Evolutionary conservation across 1,284 basidiomycete species (phyloP).

Genomic region (Sutorius eximius): DNA sequence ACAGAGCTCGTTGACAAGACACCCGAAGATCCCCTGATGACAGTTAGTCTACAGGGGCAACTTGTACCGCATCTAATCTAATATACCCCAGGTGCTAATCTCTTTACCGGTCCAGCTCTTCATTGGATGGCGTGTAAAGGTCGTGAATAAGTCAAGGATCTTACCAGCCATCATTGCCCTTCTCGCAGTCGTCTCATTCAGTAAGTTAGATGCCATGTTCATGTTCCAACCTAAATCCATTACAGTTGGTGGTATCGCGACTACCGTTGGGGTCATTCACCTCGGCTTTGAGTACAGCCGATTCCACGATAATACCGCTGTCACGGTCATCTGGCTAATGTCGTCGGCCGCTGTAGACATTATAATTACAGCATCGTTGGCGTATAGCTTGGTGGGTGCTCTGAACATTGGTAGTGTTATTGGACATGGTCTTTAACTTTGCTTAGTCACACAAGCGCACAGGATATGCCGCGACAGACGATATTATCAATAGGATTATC

Average conservation of each 20-base stretch:
- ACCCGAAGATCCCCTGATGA: not conserved
- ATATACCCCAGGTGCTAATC: not conserved
- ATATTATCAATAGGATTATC: constrained; percentile 18
- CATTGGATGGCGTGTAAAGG: constrained; percentile 48
- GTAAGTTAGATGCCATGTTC: constrained; percentile 28
- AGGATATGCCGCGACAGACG: constrained; percentile 18
- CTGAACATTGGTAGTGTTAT: not conserved
- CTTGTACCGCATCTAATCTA: not conserved
- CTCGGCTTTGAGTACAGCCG: constrained; percentile 11
- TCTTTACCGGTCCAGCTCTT: not conserved
- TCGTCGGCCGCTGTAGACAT: constrained; percentile 46
- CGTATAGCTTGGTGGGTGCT: constrained; percentile 42
- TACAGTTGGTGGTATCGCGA: constrained; percentile 48
- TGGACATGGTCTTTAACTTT: not conserved
- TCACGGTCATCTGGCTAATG: constrained; percentile 47
- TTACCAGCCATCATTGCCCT: constrained; percentile 39
- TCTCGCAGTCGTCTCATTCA: constrained; percentile 40
- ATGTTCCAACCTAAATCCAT: not conserved
- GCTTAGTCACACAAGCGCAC: constrained; percentile 15
- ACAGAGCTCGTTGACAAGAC: not conserved
- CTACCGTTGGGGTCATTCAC: constrained; percentile 32
- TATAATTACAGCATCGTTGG: constrained; percentile 47
- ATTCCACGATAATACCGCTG: constrained; percentile 35
- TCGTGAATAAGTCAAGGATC: constrained; percentile 42
- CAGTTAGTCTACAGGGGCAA: not conserved